Percentiles rank a stretch among this genome's conserved stretches.
Conservation (phyloP, 805 yeast species). For the Candida cerambycidarum region DNA sequence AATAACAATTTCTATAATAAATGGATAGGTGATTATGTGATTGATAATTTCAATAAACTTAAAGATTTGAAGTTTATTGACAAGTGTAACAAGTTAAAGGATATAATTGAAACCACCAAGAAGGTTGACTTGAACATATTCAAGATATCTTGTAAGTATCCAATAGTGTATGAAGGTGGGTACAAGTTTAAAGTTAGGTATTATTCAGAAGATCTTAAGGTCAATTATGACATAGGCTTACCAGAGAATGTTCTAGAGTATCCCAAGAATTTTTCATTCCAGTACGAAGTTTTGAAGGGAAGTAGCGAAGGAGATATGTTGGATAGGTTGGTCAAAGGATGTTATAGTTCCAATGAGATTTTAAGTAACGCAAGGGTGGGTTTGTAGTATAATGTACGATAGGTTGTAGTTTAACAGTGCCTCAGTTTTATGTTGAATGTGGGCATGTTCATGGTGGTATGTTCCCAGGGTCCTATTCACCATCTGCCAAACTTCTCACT, state of each 20-base stretch:
- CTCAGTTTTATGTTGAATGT: too few species aligned
- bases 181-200: constrained; percentile 3
- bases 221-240: not conserved
- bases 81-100: constrained; percentile 18
- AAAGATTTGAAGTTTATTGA: constrained; percentile 13
- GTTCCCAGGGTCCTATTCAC: too few species aligned
- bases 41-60: constrained; percentile 2
- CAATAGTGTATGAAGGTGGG: constrained; percentile 14
- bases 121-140: constrained; percentile 30
- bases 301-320: not conserved
- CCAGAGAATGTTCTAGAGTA: not conserved
- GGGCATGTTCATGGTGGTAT: too few species aligned
- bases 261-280: not conserved
- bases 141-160: constrained; percentile 28
- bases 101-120: constrained; percentile 19
- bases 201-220: constrained; percentile 1
- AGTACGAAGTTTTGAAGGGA: constrained; percentile 3
- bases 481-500: too few species aligned
- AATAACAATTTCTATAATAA: constrained; percentile 13
- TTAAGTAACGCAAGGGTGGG: too few species aligned
- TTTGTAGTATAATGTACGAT: too few species aligned
- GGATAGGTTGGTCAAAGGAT: constrained; percentile 5
- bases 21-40: constrained; percentile 11
- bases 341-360: constrained; percentile 12
- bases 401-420: too few species aligned